A percentile compares a stretch with the other conserved stretches of the same genome.
phyloP scores from a whole-genome alignment of 2,329 filamentous ascomycete genomes.

The Colletotrichum salicis region DNA sequence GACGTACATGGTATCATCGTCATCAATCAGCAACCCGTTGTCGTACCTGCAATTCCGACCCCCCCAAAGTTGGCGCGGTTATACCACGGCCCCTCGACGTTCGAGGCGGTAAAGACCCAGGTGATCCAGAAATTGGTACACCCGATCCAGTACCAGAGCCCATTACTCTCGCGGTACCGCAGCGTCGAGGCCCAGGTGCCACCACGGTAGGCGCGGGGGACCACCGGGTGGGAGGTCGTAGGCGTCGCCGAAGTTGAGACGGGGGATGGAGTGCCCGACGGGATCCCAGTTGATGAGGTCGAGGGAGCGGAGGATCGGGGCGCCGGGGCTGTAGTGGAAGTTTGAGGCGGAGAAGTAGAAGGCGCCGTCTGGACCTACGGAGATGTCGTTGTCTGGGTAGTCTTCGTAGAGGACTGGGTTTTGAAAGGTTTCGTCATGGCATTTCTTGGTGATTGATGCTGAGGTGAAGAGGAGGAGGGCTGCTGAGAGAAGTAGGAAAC shows the following conservation, averaged over 20 bases:
- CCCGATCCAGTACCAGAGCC: conserved; percentile 67
- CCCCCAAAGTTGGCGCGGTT: conserved; percentile 47
- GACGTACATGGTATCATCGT: conserved; percentile 69
- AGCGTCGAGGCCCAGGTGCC: conserved; percentile 68
- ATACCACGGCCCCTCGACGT: conserved; percentile 55
- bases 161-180: conserved; percentile 59
- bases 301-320: conserved; percentile 64
- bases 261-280: conserved; percentile 57
- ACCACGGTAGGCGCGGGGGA: conserved; percentile 57
- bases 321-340: conserved; percentile 67
- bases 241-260: conserved; percentile 55
- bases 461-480: not conserved
- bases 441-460: not conserved
- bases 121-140: conserved; percentile 62
- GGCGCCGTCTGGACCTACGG: conserved; percentile 58
- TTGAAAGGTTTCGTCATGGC: conserved; percentile 45
- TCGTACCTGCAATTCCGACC: conserved; percentile 65
- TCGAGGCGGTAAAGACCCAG: conserved; percentile 62
- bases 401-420: conserved; percentile 68
- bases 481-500: not conserved
- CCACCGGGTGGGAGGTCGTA: conserved; percentile 56
- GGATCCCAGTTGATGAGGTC: conserved; percentile 65
- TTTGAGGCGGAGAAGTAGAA: conserved; percentile 68
- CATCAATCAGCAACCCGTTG: conserved; percentile 66
- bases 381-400: conserved; percentile 65